Evolutionary conservation across 805 yeast species (phyloP), one percentile per base, ranked within the genome.

Genomic region (Schizosaccharomyces octosporus): DNA sequence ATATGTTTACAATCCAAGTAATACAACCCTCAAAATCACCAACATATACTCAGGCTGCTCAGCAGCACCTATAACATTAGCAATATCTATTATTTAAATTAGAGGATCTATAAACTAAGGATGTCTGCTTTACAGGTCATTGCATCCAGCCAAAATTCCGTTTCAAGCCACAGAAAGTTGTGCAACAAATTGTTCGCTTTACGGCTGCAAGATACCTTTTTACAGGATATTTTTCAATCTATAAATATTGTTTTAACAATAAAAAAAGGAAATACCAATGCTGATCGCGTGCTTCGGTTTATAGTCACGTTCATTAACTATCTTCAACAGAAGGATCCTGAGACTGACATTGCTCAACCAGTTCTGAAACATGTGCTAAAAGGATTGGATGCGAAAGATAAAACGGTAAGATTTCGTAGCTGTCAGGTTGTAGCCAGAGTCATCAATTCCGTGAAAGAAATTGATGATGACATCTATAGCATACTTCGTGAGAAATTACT

Each of bases 311-410:
- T 74, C 73, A 78, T 85, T 21, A 76, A 78, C 19, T 72, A 79
- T 7, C 69, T 82, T 32, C 68, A 55, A 31, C 63, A 60, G 15
- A 32, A 59, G 24, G 63, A 61, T 19, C 63, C 36, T 3, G 64
- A 63, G 21, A 64, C 48, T 32, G 67, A 64, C 51, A 66, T 63
- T 13, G 65, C 72, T 51, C 72, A 69, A 61, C 75, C 4, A 76
- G 69, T 87, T 36, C 76, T 87, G 1, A 75, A 79, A 24, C 90
- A 85, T 69, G 71, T 88, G 45, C 70, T 85, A n/a, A 75, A 82
- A 63, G 97, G 97, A 0, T 76, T 85, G 1, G 86, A 83, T 64
- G 84, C 95, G 13, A 79, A 79, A 65, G 84, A 85, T 68, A 81
- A 79, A 67, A 79, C 77, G 62, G 96, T 90, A 1, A 73, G 98